These are phyloP conservation scores for Ophiosphaerella korrae DNA, from an alignment of 2,329 filamentous ascomycete genomes.

Conservation along the genomic window DNA sequence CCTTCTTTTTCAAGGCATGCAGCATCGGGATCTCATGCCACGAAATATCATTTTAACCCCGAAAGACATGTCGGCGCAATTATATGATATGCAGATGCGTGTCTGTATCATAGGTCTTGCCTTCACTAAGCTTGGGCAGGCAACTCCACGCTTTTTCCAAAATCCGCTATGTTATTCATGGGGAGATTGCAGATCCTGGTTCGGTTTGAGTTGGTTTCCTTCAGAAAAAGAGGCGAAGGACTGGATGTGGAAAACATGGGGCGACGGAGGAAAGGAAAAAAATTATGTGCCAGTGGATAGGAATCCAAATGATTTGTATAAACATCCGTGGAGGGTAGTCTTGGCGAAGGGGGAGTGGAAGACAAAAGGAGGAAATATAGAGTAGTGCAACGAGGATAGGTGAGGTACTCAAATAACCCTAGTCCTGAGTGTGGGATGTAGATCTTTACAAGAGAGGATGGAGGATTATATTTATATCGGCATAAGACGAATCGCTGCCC, in stretches of 20 bases:
- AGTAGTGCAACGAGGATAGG: too few species aligned
- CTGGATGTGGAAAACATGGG: conserved; percentile 5
- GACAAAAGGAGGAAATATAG: too few species aligned
- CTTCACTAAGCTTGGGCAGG: neutral
- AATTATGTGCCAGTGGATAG: conserved; percentile 1
- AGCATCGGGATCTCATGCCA: conserved; percentile 7
- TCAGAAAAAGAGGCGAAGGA: neutral
- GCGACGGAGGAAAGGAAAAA: neutral
- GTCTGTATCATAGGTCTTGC: too few species aligned
- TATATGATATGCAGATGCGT: too few species aligned
- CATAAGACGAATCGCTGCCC: too few species aligned
- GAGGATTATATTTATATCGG: too few species aligned
- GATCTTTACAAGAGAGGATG: too few species aligned
- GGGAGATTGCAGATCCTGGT: neutral
- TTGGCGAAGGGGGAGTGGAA: too few species aligned
- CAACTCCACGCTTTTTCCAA: neutral
- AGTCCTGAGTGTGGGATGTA: too few species aligned
- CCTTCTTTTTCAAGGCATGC: neutral
- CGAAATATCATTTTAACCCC: conserved; percentile 6
- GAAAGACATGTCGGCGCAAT: neutral
- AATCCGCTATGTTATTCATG: neutral
- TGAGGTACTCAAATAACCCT: too few species aligned
- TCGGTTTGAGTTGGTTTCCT: neutral
- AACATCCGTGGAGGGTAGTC: too few species aligned
- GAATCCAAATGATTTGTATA: neutral